Evolutionary conservation across 148 eudicot genomes (phyloP), one percentile per base, ranked within the genome.

Genomic region (Fagopyrum homotropicum): DNA sequence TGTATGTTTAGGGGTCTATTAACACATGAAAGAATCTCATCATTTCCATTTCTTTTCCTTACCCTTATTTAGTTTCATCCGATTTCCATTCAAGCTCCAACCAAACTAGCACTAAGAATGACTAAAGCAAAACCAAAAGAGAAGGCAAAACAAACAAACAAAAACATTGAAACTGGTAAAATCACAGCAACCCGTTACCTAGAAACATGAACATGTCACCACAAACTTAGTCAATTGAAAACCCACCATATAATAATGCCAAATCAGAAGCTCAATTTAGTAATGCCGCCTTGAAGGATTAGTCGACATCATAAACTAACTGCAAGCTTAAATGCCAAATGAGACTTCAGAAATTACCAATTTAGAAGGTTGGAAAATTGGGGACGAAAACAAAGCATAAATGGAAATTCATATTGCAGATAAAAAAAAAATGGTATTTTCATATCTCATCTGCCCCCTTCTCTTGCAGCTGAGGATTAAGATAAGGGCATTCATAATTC

Each of bases 261-360:
- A 30, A 30, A 63, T 1, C 45, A 30, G 69, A 63, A 63, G 69
- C 45, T 63, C 69, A 63, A 63, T 63, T 63, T 61, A 61, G 68
- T 26, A 4, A 61, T 29, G 9, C 52, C 52, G 6, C 52, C 52
- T 49, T 49, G 52, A 8, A 49, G 12, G 12, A 49, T 49, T 49
- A 12, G 12, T 12, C 9, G 52, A 8, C 4, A 49, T 49, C 52
- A 49, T 49, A 49, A 9, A 49, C 52, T 49, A 9, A 49, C 52
- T 49, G 12, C 0, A 1, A 0, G 2, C 11, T 49, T 63, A 44
- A 29, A 61, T 61, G 44, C 30, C 35, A 59, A 19, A 26, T 7
- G 35, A 22, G 11, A 19, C 35, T 59, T 19, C 64, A 59, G 19
- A 30, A 59, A 22, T 22, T 30, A 26, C 3, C 17, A 16, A 30